These are phyloP conservation scores for Cercophora samala DNA, from an alignment of 495 filamentous ascomycete species.

Conservation along the genomic window DNA sequence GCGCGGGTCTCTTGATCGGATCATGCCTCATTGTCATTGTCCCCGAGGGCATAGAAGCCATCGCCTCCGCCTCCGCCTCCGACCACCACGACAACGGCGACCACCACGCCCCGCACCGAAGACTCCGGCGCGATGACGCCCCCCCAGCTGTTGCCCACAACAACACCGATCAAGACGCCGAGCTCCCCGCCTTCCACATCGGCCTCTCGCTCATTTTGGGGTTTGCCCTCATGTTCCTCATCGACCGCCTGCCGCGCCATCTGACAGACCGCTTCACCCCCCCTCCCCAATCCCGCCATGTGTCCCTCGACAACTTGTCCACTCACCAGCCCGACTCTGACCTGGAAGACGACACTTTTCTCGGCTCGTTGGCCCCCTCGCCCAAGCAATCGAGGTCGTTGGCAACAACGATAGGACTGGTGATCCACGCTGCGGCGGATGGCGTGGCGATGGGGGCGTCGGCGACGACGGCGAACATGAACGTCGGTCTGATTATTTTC, in stretches of 20 bases:
- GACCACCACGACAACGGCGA: constrained; percentile 22
- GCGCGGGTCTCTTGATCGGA: constrained; percentile 90
- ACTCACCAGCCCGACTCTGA: constrained; percentile 21
- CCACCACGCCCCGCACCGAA: constrained; percentile 10
- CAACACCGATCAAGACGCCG: constrained; percentile 27
- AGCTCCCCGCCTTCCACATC: constrained; percentile 59
- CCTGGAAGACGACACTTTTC: constrained; percentile 52
- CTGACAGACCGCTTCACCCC: constrained; percentile 54
- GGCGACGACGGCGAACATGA: constrained; percentile 63
- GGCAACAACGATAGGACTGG: constrained; percentile 83
- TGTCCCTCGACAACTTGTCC: constrained; percentile 73
- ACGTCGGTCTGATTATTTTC: constrained; percentile 83
- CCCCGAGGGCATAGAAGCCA: constrained; percentile 90
- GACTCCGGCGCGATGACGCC: neutral
- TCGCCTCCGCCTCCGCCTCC: constrained; percentile 49
- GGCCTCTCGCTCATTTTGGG: constrained; percentile 83
- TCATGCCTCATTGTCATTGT: constrained; percentile 97
- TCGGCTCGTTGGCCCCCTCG: constrained; percentile 46
- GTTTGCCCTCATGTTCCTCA: constrained; percentile 95
- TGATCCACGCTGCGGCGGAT: constrained; percentile 97
- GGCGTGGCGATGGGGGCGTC: constrained; percentile 94
- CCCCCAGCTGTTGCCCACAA: neutral
- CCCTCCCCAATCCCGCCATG: constrained; percentile 57
- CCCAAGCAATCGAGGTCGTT: constrained; percentile 52
- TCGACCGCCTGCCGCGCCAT: constrained; percentile 81